Conservation (phyloP, 805 yeast genomes). For the Soucietia sequanensis region DNA sequence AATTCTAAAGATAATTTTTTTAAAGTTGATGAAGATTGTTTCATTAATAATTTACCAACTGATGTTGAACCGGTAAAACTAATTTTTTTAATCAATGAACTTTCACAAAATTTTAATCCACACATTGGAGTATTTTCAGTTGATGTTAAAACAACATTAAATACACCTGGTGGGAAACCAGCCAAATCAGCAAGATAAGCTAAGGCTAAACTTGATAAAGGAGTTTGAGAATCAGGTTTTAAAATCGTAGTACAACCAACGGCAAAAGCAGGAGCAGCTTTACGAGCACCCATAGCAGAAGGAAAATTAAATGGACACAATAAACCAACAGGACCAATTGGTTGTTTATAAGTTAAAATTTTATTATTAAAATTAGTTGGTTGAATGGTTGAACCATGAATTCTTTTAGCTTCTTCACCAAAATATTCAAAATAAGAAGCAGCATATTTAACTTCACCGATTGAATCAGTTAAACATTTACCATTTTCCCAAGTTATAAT, state of each 20-base stretch:
- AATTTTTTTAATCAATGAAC: conserved; percentile 57
- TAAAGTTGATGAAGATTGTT: conserved; percentile 57
- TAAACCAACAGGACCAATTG: conserved; percentile 63
- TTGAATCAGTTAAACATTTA: conserved; percentile 52
- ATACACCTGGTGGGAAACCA: conserved; percentile 59
- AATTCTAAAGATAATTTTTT: conserved; percentile 73
- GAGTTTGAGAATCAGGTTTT: conserved; percentile 64
- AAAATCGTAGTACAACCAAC: conserved; percentile 61
- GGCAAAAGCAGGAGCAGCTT: conserved; percentile 65
- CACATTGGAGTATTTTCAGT: conserved; percentile 50
- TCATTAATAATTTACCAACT: conserved; percentile 67
- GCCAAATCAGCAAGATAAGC: conserved; percentile 56
- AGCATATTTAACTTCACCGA: conserved; percentile 56
- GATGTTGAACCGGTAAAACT: conserved; percentile 80
- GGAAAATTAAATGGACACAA: conserved; percentile 72
- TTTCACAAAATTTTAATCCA: conserved; percentile 54
- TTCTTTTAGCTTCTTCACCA: conserved; percentile 55
- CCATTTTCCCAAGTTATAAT: conserved; percentile 62
- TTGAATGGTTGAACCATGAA: conserved; percentile 57
- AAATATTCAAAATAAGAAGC: conserved; percentile 50
- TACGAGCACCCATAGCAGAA: conserved; percentile 63
- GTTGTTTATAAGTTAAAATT: conserved; percentile 54
- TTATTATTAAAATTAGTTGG: conserved; percentile 51
- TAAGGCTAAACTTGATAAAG: conserved; percentile 57
- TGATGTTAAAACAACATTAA: conserved; percentile 49